Evolutionary conservation across 2,329 filamentous ascomycete species (phyloP), one percentile per base, ranked within the genome.

Genomic region (Cryphonectria radicalis): DNA sequence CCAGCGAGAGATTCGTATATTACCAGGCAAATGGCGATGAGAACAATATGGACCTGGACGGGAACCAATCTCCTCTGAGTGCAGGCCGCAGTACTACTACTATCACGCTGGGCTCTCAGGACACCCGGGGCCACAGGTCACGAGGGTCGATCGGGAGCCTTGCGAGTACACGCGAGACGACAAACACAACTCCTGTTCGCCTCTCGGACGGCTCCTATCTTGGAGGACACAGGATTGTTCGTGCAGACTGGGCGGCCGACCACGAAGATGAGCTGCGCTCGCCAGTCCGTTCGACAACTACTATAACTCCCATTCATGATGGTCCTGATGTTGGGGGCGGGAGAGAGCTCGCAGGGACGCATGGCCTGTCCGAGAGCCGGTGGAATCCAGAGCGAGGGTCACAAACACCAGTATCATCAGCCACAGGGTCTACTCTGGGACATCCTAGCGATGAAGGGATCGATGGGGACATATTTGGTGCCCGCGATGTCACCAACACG

Each of bases 401-500:
- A 4, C 73, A 71, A 43, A 77, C 76, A 17, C 74, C 73, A 28
- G 68, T 74, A 50, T 32, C 32, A 32, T 69, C 62, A n/a, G 55
- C 53, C 28, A 46, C 62, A 32, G 32, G 32, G 4, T 46, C 22
- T 40, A 50, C 69, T 53, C 46, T 74, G 22, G 74, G 72, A 74
- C 76, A 77, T 74, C 70, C 73, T 22, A 67, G 46, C 4, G 70
- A 72, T 7, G 62, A 72, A 1, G 74, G 75, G 0, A 32, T 69
- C 6, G 75, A 77, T 14, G 69, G 75, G 11, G 71, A 76, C 4
- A 11, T 64, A 2, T 76, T 78, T 57, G 50, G 73, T 7, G 75
- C 78, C 2, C 77, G 77, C 11, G 78, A 81, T 64, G 77, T 79
- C n/a, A 80, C 79, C 7, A 75, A 81, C 68, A 66, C 77, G 0